Evolutionary conservation across 495 filamentous ascomycete genomes (phyloP).

Genomic region (Podospora pseudocomata): DNA sequence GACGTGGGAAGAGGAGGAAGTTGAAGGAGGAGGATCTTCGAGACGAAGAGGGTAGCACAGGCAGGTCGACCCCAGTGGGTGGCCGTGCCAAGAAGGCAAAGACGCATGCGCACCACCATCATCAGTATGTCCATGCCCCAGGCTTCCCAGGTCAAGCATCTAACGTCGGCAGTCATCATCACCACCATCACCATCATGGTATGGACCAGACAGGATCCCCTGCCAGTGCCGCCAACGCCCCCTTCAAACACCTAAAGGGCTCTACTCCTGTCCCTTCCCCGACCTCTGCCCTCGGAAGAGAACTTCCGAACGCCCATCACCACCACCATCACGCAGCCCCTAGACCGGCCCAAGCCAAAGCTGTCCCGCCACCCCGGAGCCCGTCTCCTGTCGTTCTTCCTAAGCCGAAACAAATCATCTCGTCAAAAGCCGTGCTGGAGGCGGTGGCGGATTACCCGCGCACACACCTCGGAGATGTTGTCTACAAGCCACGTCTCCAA

Average conservation of each 20-base stretch:
- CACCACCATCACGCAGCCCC: constrained; percentile 36
- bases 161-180: constrained; percentile 54
- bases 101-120: constrained; percentile 61
- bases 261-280: constrained; percentile 55
- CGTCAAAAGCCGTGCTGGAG: constrained; percentile 63
- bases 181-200: constrained; percentile 75
- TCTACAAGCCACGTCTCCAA: constrained; percentile 54
- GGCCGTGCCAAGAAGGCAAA: constrained; percentile 56
- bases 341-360: constrained; percentile 21
- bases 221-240: constrained; percentile 38
- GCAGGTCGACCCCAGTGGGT: constrained; percentile 49
- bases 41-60: constrained; percentile 57
- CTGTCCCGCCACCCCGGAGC: constrained; percentile 41
- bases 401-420: constrained; percentile 60
- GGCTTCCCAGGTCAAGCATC: constrained; percentile 1
- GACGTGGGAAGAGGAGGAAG: constrained; percentile 56
- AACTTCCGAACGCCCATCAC: constrained; percentile 36
- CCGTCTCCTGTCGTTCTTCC: constrained; percentile 45
- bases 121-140: constrained; percentile 48
- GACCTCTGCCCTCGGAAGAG: constrained; percentile 46
- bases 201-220: constrained; percentile 56
- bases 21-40: constrained; percentile 57
- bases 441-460: constrained; percentile 66
- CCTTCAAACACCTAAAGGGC: constrained; percentile 43
- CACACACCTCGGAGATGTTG: constrained; percentile 66